Evolutionary conservation across 2,329 filamentous ascomycete species (phyloP).

Genomic region (Ilyonectria mors-panacis): DNA sequence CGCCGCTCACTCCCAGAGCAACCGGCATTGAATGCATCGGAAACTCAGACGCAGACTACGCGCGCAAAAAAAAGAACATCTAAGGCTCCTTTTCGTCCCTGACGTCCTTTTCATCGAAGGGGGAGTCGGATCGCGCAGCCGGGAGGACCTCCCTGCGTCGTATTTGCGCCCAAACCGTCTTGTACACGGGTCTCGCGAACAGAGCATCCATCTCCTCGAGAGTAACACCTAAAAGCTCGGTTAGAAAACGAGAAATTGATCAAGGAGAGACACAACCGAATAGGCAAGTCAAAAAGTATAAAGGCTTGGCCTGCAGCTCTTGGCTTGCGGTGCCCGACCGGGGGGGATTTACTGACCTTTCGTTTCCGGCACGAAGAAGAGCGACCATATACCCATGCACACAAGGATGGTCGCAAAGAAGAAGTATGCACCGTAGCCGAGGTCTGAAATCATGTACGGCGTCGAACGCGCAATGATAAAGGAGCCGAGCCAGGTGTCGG

Average conservation of each 20-base stretch:
- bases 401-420: slow-evolving; percentile 65
- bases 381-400: slow-evolving; percentile 61
- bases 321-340: not conserved
- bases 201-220: slow-evolving; percentile 64
- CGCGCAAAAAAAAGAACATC: not conserved
- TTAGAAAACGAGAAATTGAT: slow-evolving; percentile 15
- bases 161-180: slow-evolving; percentile 51
- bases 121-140: slow-evolving; percentile 39
- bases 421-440: slow-evolving; percentile 67
- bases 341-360: slow-evolving; percentile 55
- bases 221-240: slow-evolving; percentile 51
- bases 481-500: slow-evolving; percentile 56
- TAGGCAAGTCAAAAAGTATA: not conserved
- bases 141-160: slow-evolving; percentile 37
- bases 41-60: not conserved
- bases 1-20: not conserved
- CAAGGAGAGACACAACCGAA: not conserved
- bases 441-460: slow-evolving; percentile 58
- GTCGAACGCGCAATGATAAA: slow-evolving; percentile 58
- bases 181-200: slow-evolving; percentile 50
- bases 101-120: slow-evolving; percentile 40
- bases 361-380: slow-evolving; percentile 67
- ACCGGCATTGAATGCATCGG: not conserved
- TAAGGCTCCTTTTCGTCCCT: slow-evolving; percentile 42
- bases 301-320: not conserved